Percentiles rank a stretch among this genome's conserved stretches.
Evolutionary conservation across 768 basidiomycete species (phyloP).

Genomic region (Chalciporus piperatus): DNA sequence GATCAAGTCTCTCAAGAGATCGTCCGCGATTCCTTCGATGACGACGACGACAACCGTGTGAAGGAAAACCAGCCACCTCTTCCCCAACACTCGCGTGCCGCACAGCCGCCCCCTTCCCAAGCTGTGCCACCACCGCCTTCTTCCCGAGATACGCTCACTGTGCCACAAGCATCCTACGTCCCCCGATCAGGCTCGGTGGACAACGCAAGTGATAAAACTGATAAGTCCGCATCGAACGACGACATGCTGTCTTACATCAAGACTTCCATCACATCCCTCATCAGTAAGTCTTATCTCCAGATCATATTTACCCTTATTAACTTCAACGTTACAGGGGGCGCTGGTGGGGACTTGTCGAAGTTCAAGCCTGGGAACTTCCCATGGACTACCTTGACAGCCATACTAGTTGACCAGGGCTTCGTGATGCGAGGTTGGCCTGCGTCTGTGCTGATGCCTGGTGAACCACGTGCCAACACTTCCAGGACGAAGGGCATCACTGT

Average conservation of each 20-base stretch:
- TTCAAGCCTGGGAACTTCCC: not conserved
- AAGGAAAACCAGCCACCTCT: too few species aligned
- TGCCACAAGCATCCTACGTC: too few species aligned
- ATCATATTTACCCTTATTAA: too few species aligned
- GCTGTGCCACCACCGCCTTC: too few species aligned
- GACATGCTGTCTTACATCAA: not conserved
- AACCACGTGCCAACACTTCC: not conserved
- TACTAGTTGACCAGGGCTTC: not conserved
- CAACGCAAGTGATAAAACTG: too few species aligned
- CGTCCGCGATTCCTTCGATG: not conserved
- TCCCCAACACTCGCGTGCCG: too few species aligned
- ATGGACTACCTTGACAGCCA: not conserved
- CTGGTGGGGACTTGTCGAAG: not conserved
- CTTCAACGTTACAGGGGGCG: not conserved
- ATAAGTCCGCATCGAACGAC: not conserved
- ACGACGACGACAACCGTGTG: too few species aligned
- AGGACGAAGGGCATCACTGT: conserved; percentile 1
- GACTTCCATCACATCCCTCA: not conserved
- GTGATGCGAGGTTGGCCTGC: not conserved
- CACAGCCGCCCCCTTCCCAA: too few species aligned
- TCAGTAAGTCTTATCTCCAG: too few species aligned
- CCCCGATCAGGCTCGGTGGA: too few species aligned
- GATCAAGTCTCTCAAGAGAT: not conserved
- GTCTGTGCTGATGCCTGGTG: not conserved
- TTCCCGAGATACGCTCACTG: too few species aligned